Evolutionary conservation across 2,329 filamentous ascomycete genomes (phyloP), one percentile per base, ranked within the genome.

Genomic region (Talaromyces sp.): DNA sequence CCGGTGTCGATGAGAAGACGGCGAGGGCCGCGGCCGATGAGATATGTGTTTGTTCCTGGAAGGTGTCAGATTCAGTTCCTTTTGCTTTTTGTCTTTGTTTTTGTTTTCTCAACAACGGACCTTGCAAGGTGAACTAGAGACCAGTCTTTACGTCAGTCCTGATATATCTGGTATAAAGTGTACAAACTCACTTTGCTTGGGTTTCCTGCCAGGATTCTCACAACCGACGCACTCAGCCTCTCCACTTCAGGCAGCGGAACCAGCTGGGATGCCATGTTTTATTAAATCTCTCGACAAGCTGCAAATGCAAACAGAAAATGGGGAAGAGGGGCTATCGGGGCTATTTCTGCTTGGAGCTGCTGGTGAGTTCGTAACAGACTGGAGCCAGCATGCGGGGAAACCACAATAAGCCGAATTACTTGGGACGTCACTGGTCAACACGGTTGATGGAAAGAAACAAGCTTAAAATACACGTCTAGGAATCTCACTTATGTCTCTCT

Each of bases 1-100:
- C 90, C 95, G 0, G 93, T 96, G 77, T 99, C 95, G 70, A 99
- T 86, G 25, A 99, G 84, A 62, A 98, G 82, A 10, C 95, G 87
- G 7, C 79, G 77, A 6, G 79, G 73, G 3, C 93, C 93, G 7
- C 84, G 87, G 62, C 95, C 95, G 62, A 99, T 71, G 19, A 99
- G 84, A 74, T 99, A 99, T 36, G 95, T 99, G 75, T 99, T 99
- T 67, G 95, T 97, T 64, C 92, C 82, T 84, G 3, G 22, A 30
- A 58, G 17, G 15, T 39, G 30, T 22, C 55, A 59, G 19, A 22
- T 5, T 30, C 27, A 52, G 22, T 28, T 19, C 15, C 60, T 68
- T 62, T 58, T 11, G 2, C 1, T 10, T 19, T 25, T 47, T 11
- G 25, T 25, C 1, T 3, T 44, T 22, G n/a, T 44, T 22, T 22